Percentiles rank a stretch among this genome's conserved stretches.
Conservation (phyloP, 306 rosid genomes). For the Quercus suber region DNA sequence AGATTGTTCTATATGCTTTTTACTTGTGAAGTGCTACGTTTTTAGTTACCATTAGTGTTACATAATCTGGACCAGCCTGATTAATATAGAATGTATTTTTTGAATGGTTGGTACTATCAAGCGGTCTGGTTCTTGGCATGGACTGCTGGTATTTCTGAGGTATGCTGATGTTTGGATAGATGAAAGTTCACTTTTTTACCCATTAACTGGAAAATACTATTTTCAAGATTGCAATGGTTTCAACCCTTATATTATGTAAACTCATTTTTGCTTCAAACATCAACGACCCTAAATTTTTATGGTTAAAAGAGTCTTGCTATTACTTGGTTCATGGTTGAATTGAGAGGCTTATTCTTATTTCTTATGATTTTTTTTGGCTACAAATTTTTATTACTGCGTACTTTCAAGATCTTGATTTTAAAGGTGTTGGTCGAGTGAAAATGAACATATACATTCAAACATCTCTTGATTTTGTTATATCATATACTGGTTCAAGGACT, state of each 20-base stretch:
- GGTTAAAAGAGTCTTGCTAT: too few relatives aligned
- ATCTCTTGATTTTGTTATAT: background rate
- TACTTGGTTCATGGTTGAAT: background rate
- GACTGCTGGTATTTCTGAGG: background rate
- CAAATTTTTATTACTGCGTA: background rate
- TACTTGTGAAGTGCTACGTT: background rate
- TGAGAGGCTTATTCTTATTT: background rate
- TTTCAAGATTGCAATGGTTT: too few relatives aligned
- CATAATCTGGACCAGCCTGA: background rate
- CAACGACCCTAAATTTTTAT: too few relatives aligned
- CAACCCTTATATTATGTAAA: too few relatives aligned
- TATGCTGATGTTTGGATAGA: background rate
- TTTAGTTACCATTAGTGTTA: background rate
- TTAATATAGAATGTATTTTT: background rate
- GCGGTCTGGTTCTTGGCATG: slow-evolving; percentile 9
- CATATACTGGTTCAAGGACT: background rate
- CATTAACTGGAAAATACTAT: background rate
- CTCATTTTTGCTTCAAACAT: too few relatives aligned
- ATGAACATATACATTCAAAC: background rate
- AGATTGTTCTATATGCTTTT: slow-evolving; percentile 10
- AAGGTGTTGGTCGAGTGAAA: background rate
- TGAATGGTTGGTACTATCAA: background rate
- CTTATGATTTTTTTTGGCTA: background rate
- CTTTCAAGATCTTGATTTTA: background rate
- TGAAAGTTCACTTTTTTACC: background rate